These are phyloP conservation scores for Tilletia walkeri DNA, from an alignment of 1,284 basidiomycete genomes.

Conservation along the genomic window DNA sequence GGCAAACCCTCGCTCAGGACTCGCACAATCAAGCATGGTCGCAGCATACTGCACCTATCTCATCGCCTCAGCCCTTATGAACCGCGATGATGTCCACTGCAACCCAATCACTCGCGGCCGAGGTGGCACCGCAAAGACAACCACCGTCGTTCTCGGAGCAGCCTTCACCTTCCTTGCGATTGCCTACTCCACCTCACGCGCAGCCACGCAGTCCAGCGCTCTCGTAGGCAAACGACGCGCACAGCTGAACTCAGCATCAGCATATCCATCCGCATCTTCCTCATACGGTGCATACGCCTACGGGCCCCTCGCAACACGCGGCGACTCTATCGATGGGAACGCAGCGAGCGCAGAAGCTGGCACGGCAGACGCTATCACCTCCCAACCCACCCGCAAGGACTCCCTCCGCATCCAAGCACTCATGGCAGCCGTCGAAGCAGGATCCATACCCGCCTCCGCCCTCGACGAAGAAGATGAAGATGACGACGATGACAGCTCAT, in stretches of 20 bases:
- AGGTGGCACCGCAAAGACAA: constrained; percentile 67
- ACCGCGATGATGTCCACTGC: constrained; percentile 79
- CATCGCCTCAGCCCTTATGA: constrained; percentile 87
- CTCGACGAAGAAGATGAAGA: constrained; percentile 69
- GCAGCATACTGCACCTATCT: constrained; percentile 96
- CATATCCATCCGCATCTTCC: constrained; percentile 7
- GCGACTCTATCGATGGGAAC: constrained; percentile 16
- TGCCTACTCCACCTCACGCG: constrained; percentile 92
- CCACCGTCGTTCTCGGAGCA: constrained; percentile 84
- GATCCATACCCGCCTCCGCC: constrained; percentile 88
- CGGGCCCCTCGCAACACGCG: constrained; percentile 42
- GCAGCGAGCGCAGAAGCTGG: not conserved
- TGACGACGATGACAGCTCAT: constrained; percentile 70
- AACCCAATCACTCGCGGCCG: constrained; percentile 75
- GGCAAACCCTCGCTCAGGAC: constrained; percentile 86
- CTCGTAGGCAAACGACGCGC: constrained; percentile 72
- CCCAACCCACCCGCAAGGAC: constrained; percentile 81
- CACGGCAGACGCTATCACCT: constrained; percentile 68
- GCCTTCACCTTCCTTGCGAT: constrained; percentile 97
- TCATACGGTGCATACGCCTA: constrained; percentile 24
- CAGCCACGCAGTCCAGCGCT: constrained; percentile 84
- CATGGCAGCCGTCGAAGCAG: constrained; percentile 90
- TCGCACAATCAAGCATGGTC: constrained; percentile 94
- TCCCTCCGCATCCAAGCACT: constrained; percentile 90
- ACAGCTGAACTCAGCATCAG: constrained; percentile 56